Evolutionary conservation across 441 rosid species (phyloP).

Genomic region (Gossypium laxum): DNA sequence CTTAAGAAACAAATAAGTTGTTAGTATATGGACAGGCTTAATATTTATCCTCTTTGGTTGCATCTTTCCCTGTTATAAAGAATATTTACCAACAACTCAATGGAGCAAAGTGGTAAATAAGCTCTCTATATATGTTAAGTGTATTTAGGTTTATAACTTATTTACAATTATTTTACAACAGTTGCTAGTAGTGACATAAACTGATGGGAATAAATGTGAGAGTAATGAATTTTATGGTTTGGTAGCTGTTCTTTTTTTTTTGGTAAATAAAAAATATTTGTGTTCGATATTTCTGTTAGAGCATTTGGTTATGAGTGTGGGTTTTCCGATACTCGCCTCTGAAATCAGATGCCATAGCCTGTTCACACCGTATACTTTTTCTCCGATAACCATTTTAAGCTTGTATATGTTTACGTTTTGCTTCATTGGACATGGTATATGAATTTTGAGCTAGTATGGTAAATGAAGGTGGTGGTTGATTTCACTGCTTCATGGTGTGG

Average conservation of each 20-base stretch:
- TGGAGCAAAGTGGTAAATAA: too few species aligned
- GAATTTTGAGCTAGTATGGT: background rate
- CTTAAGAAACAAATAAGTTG: background rate
- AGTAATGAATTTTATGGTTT: background rate
- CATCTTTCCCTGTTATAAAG: background rate
- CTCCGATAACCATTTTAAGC: background rate
- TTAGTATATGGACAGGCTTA: background rate
- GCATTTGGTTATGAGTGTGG: too few species aligned
- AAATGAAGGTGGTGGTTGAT: constrained; percentile 59
- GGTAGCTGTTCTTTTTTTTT: background rate
- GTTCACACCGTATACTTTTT: background rate
- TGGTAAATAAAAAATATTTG: background rate
- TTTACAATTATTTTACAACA: too few species aligned
- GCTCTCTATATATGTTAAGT: too few species aligned
- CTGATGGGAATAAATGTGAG: too few species aligned
- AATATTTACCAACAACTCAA: too few species aligned
- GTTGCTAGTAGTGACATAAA: too few species aligned
- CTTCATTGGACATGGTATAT: background rate
- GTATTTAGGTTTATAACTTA: too few species aligned
- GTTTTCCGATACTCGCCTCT: too few species aligned
- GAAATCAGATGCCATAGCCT: background rate
- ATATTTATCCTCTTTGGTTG: background rate
- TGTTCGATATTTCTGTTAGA: too few species aligned
- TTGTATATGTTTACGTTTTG: background rate
- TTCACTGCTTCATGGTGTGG: constrained; percentile 92